phyloP scores from a whole-genome alignment of 495 filamentous ascomycete species.

The Penicillium subrubescens region DNA sequence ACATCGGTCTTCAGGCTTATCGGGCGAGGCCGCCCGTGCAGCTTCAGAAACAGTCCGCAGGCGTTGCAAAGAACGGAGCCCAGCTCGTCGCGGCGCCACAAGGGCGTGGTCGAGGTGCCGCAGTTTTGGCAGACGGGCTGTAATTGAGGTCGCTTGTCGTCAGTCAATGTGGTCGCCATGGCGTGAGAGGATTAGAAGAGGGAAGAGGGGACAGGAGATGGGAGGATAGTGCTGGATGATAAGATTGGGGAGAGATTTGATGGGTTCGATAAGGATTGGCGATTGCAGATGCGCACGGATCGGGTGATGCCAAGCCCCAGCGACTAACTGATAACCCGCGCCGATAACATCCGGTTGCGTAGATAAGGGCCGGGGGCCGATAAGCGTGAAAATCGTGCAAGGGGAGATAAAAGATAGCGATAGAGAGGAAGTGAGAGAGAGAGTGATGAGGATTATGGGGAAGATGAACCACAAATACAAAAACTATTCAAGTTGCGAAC shows the following conservation, averaged over 20 bases:
- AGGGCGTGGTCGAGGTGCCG: constrained; percentile 88
- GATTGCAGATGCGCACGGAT: constrained; percentile 35
- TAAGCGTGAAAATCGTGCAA: constrained; percentile 26
- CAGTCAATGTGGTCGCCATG: constrained; percentile 61
- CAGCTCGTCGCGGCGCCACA: constrained; percentile 96
- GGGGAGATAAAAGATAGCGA: constrained; percentile 3
- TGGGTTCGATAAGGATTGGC: constrained; percentile 45
- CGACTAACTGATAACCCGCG: constrained; percentile 34
- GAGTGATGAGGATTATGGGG: not conserved
- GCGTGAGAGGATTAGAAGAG: constrained; percentile 27
- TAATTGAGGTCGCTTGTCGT: constrained; percentile 58
- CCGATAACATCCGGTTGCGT: constrained; percentile 21
- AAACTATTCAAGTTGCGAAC: constrained; percentile 24
- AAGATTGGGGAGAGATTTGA: constrained; percentile 56
- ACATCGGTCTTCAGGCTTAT: constrained; percentile 98
- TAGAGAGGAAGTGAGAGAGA: constrained; percentile 8
- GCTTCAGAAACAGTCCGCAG: constrained; percentile 95
- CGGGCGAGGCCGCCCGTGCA: constrained; percentile 89
- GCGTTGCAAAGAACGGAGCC: constrained; percentile 99
- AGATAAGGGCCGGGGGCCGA: constrained; percentile 24
- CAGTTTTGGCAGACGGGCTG: constrained; percentile 99
- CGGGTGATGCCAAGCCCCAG: constrained; percentile 42
- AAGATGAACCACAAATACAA: not conserved
- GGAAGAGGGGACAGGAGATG: constrained; percentile 22
- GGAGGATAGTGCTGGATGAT: constrained; percentile 40